A percentile compares a stretch with the other conserved stretches of the same genome.
phyloP scores from a whole-genome alignment of 306 rosid genomes.

The Bauhinia variegata region DNA sequence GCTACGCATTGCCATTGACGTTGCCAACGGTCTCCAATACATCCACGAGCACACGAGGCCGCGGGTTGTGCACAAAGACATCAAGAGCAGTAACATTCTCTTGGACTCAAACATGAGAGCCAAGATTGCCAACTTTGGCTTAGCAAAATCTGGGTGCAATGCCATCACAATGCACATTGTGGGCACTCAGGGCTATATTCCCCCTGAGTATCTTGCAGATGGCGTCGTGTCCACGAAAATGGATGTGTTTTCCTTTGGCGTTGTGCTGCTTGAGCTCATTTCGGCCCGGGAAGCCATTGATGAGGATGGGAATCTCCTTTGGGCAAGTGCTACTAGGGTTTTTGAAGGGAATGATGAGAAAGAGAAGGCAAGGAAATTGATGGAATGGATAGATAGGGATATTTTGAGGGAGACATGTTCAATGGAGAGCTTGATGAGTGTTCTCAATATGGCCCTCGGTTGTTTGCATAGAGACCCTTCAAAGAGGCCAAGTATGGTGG shows the following conservation, averaged over 20 bases:
- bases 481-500: constrained; percentile 85
- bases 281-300: constrained; percentile 70
- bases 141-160: constrained; percentile 84
- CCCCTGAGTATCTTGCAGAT: constrained; percentile 84
- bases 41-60: constrained; percentile 98
- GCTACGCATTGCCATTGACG: constrained; percentile 70
- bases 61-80: constrained; percentile 89
- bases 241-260: constrained; percentile 92
- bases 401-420: constrained; percentile 56
- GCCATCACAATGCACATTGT: constrained; percentile 98
- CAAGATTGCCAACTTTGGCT: constrained; percentile 90
- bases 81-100: constrained; percentile 89
- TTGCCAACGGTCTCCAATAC: constrained; percentile 89
- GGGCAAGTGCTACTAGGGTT: constrained; percentile 48
- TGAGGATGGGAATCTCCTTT: constrained; percentile 58
- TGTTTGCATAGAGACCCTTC: constrained; percentile 72
- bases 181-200: constrained; percentile 93
- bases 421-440: constrained; percentile 65
- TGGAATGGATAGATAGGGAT: constrained; percentile 63
- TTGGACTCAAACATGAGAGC: constrained; percentile 82
- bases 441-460: constrained; percentile 65
- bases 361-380: constrained; percentile 53
- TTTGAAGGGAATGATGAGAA: constrained; percentile 58
- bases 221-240: constrained; percentile 86
- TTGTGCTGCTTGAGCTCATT: constrained; percentile 79